These are phyloP conservation scores for Coleophoma cylindrospora DNA, from an alignment of 2,329 filamentous ascomycete species.

Conservation along the genomic window DNA sequence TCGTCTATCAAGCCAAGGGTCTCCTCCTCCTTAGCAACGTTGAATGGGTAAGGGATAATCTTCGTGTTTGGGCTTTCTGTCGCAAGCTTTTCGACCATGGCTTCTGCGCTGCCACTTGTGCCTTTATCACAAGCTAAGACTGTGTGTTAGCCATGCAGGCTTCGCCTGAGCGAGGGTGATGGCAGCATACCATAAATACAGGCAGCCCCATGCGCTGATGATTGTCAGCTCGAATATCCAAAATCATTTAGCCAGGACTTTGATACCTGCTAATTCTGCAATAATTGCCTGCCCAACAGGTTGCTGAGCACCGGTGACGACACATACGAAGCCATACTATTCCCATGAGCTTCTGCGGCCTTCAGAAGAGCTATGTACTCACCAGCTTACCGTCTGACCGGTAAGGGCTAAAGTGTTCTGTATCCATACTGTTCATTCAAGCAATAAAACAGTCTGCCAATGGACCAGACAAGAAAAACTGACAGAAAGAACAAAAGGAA, in stretches of 20 bases:
- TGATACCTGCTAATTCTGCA: slow-evolving; percentile 48
- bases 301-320: slow-evolving; percentile 57
- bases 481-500: too few species aligned
- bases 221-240: slow-evolving; percentile 10
- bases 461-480: too few species aligned
- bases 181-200: slow-evolving; percentile 48
- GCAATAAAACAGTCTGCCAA: not conserved
- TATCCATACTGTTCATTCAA: slow-evolving; percentile 7
- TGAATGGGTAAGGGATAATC: slow-evolving; percentile 56
- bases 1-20: slow-evolving; percentile 58
- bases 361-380: slow-evolving; percentile 2
- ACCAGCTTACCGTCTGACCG: slow-evolving; percentile 23
- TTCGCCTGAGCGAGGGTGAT: slow-evolving; percentile 1
- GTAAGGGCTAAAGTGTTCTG: slow-evolving; percentile 23
- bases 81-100: slow-evolving; percentile 36
- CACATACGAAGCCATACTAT: slow-evolving; percentile 59
- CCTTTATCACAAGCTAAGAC: slow-evolving; percentile 42
- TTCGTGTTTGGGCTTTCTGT: slow-evolving; percentile 48
- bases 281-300: slow-evolving; percentile 57
- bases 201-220: slow-evolving; percentile 54
- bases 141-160: too few species aligned
- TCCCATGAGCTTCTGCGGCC: not conserved
- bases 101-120: slow-evolving; percentile 31
- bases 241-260: not conserved
- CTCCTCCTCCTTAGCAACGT: slow-evolving; percentile 52